phyloP scores from a whole-genome alignment of 2,329 filamentous ascomycete genomes.

The Alternaria hordeiaustralica region DNA sequence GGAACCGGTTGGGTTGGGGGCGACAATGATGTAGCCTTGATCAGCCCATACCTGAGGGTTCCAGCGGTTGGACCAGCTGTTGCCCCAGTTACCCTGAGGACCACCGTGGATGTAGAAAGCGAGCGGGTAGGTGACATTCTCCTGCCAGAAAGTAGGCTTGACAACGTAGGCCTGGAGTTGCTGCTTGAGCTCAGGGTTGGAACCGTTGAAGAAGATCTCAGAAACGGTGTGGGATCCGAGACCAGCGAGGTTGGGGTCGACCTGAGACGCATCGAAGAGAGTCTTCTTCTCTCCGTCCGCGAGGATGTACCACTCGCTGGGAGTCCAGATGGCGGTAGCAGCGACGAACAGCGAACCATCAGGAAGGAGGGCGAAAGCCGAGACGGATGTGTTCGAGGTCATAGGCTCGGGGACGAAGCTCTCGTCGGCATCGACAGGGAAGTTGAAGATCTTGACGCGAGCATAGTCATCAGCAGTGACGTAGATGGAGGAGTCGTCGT shows the following conservation, averaged over 20 bases:
- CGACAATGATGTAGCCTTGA: conserved; percentile 83
- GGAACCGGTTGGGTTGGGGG: conserved; percentile 83
- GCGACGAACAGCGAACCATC: conserved; percentile 59
- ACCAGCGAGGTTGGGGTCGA: conserved; percentile 69
- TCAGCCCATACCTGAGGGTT: conserved; percentile 86
- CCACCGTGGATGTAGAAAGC: conserved; percentile 83
- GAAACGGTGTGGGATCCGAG: conserved; percentile 67
- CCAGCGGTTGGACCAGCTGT: conserved; percentile 83
- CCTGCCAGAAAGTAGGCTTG: conserved; percentile 68
- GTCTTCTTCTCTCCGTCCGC: conserved; percentile 43
- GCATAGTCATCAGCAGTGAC: conserved; percentile 45
- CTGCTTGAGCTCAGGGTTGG: conserved; percentile 59
- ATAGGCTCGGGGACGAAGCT: conserved; percentile 51
- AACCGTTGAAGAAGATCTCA: conserved; percentile 75
- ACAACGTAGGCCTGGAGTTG: conserved; percentile 72
- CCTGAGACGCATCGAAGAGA: conserved; percentile 67
- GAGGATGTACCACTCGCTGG: conserved; percentile 40
- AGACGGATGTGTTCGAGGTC: conserved; percentile 51
- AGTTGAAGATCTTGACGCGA: conserved; percentile 61
- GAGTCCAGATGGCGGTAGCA: conserved; percentile 41
- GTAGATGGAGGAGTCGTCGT: conserved; percentile 41
- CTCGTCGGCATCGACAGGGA: conserved; percentile 64
- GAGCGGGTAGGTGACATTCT: conserved; percentile 76
- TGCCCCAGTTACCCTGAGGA: conserved; percentile 75
- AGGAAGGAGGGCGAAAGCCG: conserved; percentile 61